A percentile compares a stretch with the other conserved stretches of the same genome.
Conservation (phyloP, 2,329 filamentous ascomycete species). For the Exophiala aquamarina region DNA sequence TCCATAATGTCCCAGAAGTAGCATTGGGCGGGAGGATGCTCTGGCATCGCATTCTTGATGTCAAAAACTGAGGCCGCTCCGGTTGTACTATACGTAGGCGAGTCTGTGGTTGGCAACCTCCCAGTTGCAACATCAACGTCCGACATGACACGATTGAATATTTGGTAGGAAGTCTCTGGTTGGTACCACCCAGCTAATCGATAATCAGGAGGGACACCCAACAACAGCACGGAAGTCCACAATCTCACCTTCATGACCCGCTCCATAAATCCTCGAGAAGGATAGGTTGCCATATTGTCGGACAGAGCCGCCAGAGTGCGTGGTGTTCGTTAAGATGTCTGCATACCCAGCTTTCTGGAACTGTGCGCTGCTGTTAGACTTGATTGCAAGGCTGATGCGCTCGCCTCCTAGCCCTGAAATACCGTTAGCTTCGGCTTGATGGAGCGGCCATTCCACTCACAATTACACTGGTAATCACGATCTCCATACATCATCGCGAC, state of each 20-base stretch:
- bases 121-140: conserved; percentile 58
- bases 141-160: conserved; percentile 54
- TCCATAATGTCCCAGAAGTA: conserved; percentile 42
- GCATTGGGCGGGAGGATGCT: conserved; percentile 43
- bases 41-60: conserved; percentile 37
- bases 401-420: conserved; percentile 54
- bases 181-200: conserved; percentile 52
- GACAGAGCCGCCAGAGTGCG: conserved; percentile 45
- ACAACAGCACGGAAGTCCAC: background rate
- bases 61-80: conserved; percentile 13
- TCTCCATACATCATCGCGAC: conserved; percentile 55
- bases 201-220: too few species aligned
- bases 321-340: conserved; percentile 40
- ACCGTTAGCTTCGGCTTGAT: background rate
- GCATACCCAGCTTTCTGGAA: conserved; percentile 55
- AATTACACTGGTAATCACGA: conserved; percentile 55
- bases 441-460: conserved; percentile 24
- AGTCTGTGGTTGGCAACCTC: conserved; percentile 37
- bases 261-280: conserved; percentile 49
- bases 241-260: conserved; percentile 27
- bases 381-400: conserved; percentile 49
- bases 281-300: conserved; percentile 48
- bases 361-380: conserved; percentile 42
- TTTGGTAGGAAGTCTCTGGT: conserved; percentile 54
- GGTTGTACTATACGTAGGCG: conserved; percentile 37